Conservation (phyloP, 2,329 filamentous ascomycete genomes). For the Calonectria ilicicola region DNA sequence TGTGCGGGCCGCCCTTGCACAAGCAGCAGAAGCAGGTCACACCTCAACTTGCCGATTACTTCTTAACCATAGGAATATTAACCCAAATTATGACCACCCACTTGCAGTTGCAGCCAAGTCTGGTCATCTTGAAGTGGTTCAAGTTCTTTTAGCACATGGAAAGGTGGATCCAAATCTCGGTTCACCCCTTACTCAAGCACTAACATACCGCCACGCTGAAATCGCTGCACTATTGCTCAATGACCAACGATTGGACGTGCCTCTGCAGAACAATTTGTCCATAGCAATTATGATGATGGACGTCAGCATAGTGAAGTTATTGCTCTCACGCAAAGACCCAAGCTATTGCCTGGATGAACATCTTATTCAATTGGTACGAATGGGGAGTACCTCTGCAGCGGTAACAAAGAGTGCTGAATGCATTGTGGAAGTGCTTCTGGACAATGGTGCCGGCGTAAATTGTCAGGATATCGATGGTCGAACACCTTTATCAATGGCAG, state of each 20-base stretch:
- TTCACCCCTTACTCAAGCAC: neutral
- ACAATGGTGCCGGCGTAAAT: neutral
- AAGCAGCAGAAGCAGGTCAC: neutral
- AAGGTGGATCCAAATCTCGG: neutral
- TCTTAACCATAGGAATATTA: neutral
- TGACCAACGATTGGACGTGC: too few species aligned
- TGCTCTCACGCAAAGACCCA: neutral
- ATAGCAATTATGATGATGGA: neutral
- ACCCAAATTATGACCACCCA: neutral
- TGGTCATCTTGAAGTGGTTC: neutral
- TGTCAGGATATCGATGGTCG: neutral
- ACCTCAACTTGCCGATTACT: neutral
- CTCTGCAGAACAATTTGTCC: too few species aligned
- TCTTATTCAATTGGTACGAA: neutral
- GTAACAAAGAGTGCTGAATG: too few species aligned
- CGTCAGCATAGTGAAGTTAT: neutral
- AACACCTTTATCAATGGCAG: neutral
- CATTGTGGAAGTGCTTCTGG: neutral
- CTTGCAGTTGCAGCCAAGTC: neutral
- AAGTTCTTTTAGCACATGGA: neutral
- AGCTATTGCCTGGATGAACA: neutral
- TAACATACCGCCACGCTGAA: neutral
- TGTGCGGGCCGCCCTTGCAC: neutral
- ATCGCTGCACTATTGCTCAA: too few species aligned
- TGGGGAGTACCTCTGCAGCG: neutral